Evolutionary conservation across 768 basidiomycete species (phyloP).

Genomic region (Austroboletus eburneus): DNA sequence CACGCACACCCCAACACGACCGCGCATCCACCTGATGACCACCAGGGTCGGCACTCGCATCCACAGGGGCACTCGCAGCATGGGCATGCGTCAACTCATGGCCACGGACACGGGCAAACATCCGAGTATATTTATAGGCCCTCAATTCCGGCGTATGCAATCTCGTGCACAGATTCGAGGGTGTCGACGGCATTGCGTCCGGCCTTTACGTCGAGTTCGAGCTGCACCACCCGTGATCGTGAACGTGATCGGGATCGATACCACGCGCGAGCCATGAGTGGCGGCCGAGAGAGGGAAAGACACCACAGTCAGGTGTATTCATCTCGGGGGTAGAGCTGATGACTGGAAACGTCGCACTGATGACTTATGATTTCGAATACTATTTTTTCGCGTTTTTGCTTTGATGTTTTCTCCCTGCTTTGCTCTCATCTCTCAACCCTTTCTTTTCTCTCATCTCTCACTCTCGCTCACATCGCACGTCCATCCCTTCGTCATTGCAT

Average conservation of each 20-base stretch:
- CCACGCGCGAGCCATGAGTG: slow-evolving; percentile 4
- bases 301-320: slow-evolving; percentile 13
- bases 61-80: background rate
- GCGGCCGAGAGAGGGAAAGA: slow-evolving; percentile 8
- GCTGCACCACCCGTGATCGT: slow-evolving; percentile 14
- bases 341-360: background rate
- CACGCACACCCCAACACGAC: slow-evolving; percentile 5
- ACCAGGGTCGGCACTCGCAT: slow-evolving; percentile 12
- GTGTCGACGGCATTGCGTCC: slow-evolving; percentile 33
- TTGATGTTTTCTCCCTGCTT: background rate
- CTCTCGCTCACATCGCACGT: background rate
- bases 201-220: slow-evolving; percentile 27
- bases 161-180: slow-evolving; percentile 30
- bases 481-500: too few relatives aligned
- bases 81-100: background rate
- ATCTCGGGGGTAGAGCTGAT: slow-evolving; percentile 13
- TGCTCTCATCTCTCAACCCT: too few relatives aligned
- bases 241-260: slow-evolving; percentile 19
- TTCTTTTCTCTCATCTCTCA: background rate
- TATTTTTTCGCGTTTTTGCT: background rate
- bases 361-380: background rate
- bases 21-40: slow-evolving; percentile 11
- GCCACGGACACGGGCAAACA: slow-evolving; percentile 6
- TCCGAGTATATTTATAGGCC: slow-evolving; percentile 28
- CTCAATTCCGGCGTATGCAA: slow-evolving; percentile 29